Percentiles rank a stretch among this genome's conserved stretches.
phyloP scores from a whole-genome alignment of 2,329 filamentous ascomycete genomes.

The Elsinoe batatas region DNA sequence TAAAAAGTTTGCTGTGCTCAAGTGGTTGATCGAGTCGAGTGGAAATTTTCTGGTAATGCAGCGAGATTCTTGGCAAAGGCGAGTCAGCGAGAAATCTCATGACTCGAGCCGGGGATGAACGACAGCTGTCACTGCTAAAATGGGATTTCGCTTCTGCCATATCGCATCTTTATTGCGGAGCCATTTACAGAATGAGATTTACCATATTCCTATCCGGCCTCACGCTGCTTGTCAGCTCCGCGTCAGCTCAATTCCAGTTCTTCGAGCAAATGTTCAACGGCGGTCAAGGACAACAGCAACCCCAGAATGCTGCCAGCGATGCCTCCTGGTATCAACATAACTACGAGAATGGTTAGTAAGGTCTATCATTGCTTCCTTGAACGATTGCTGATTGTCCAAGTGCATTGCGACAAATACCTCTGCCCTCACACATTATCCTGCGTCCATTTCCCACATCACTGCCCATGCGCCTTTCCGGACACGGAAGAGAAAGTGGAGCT shows the following conservation, averaged over 20 bases:
- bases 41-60: neutral
- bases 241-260: constrained; percentile 81
- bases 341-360: constrained; percentile 52
- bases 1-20: no score
- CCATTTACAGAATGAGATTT: neutral
- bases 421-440: constrained; percentile 91
- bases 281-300: constrained; percentile 48
- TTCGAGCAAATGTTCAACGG: constrained; percentile 94
- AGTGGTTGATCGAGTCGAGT: no score
- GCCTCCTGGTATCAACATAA: constrained; percentile 65
- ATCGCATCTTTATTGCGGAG: neutral
- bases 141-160: neutral
- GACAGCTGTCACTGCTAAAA: neutral
- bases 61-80: neutral
- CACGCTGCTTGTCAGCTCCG: constrained; percentile 49
- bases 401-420: constrained; percentile 85
- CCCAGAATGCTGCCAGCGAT: constrained; percentile 77
- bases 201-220: constrained; percentile 31
- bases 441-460: constrained; percentile 94
- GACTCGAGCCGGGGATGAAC: neutral
- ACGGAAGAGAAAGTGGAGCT: constrained; percentile 59
- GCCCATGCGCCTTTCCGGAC: constrained; percentile 71
- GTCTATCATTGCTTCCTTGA: neutral
- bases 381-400: constrained; percentile 31
- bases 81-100: neutral